Evolutionary conservation across 176 grass and related monocot species (phyloP).

Genomic region (Phragmites australis): DNA sequence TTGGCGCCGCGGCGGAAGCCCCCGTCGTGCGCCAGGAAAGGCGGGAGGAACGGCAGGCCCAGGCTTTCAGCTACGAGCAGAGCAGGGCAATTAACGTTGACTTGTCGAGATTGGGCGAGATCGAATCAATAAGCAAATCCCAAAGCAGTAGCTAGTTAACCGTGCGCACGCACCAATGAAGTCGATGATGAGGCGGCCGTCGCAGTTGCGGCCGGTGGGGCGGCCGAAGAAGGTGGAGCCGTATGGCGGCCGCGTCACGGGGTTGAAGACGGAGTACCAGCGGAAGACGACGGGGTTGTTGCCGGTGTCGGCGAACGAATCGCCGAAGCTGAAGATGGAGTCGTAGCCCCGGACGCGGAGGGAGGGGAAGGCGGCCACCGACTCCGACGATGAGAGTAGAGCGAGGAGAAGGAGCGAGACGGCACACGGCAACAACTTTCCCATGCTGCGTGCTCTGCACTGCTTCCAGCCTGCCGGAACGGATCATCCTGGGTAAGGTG

Average conservation of each 20-base stretch:
- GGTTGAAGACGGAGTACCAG: conserved; percentile 3
- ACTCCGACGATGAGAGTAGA: not conserved
- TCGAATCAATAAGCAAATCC: not conserved
- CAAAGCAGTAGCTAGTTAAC: not conserved
- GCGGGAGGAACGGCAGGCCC: conserved; percentile 43
- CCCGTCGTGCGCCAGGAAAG: conserved; percentile 31
- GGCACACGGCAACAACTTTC: not conserved
- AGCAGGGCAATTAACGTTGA: not conserved
- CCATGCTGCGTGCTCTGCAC: not conserved
- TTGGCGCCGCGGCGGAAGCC: conserved; percentile 48
- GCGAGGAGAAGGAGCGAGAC: not conserved
- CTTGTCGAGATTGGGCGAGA: not conserved
- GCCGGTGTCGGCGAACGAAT: conserved; percentile 61
- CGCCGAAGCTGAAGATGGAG: conserved; percentile 62
- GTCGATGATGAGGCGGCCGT: conserved; percentile 69
- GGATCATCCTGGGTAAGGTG: too few species aligned
- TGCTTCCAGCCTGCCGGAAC: not conserved
- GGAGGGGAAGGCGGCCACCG: not conserved
- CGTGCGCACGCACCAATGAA: conserved; percentile 52
- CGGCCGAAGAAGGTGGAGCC: conserved; percentile 37
- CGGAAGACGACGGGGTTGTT: conserved; percentile 38
- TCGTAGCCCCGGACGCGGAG: not conserved
- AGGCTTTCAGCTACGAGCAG: conserved; percentile 6
- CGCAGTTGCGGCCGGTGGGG: conserved; percentile 54
- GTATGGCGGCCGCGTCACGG: conserved; percentile 43